These are phyloP conservation scores for Letharia columbiana DNA, from an alignment of 495 filamentous ascomycete genomes.

Conservation along the genomic window DNA sequence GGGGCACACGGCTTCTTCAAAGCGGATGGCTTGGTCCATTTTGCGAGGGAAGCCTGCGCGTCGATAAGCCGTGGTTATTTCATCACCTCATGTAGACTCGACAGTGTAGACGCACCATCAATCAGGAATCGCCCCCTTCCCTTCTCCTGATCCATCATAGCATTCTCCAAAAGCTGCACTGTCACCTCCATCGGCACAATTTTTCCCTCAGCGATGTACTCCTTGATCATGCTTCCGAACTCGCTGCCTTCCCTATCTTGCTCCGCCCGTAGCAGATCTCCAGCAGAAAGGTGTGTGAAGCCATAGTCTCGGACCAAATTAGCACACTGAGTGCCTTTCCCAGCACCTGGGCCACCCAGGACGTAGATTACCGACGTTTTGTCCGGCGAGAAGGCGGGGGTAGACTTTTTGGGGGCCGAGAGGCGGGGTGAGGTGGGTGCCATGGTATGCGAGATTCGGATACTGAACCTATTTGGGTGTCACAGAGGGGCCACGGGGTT, in stretches of 20 bases:
- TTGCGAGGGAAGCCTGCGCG: constrained; percentile 76
- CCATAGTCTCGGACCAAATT: constrained; percentile 82
- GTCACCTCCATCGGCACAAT: constrained; percentile 99
- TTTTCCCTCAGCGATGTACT: constrained; percentile 82
- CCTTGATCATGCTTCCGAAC: constrained; percentile 82
- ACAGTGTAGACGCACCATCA: constrained; percentile 44
- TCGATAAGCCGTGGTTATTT: neutral
- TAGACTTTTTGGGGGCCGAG: constrained; percentile 41
- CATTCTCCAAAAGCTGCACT: constrained; percentile 84
- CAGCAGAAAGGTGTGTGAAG: constrained; percentile 87
- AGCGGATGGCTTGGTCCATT: constrained; percentile 90
- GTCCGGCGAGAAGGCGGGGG: constrained; percentile 69
- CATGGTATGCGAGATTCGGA: constrained; percentile 27
- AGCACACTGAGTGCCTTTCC: constrained; percentile 68
- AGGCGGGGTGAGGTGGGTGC: constrained; percentile 37
- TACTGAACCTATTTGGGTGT: constrained; percentile 21
- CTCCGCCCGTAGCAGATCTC: constrained; percentile 88
- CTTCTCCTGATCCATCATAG: constrained; percentile 55
- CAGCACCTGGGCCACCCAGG: constrained; percentile 47
- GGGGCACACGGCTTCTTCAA: constrained; percentile 80
- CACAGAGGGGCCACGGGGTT: constrained; percentile 24
- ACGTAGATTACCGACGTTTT: constrained; percentile 75
- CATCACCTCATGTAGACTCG: neutral
- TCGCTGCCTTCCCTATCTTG: constrained; percentile 75
- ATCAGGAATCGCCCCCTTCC: constrained; percentile 62